Evolutionary conservation across 192 early-diverging fungal species (phyloP).

Genomic region (Kappamyces sp.): DNA sequence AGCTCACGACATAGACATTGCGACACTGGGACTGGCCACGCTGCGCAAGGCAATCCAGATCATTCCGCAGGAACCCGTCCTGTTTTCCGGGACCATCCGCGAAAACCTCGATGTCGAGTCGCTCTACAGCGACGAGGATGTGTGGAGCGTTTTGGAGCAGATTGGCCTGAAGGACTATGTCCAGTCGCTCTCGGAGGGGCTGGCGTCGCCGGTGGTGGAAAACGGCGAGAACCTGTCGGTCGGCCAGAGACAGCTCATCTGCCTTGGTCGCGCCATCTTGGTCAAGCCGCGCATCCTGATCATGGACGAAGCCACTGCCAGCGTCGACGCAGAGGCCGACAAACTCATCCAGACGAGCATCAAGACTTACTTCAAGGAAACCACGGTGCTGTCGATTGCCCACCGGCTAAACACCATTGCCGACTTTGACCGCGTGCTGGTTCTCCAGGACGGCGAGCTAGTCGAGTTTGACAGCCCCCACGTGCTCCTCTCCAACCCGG

Average conservation of each 20-base stretch:
- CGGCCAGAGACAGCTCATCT: conserved; percentile 59
- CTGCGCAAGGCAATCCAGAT: conserved; percentile 38
- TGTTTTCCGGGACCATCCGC: conserved; percentile 48
- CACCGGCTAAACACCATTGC: conserved; percentile 69
- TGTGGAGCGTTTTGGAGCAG: conserved; percentile 61
- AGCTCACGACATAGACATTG: conserved; percentile 23
- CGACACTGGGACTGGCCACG: conserved; percentile 32
- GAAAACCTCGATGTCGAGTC: conserved; percentile 63
- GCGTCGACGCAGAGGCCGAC: conserved; percentile 67
- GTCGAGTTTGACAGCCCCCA: conserved; percentile 51
- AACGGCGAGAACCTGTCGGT: conserved; percentile 72
- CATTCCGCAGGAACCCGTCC: conserved; percentile 54
- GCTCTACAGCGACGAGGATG: conserved; percentile 53
- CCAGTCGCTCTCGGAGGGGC: conserved; percentile 43
- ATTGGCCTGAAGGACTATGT: conserved; percentile 69
- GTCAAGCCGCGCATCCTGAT: conserved; percentile 39
- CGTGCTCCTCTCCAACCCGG: conserved; percentile 39
- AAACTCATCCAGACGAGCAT: conserved; percentile 52
- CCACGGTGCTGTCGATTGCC: conserved; percentile 68
- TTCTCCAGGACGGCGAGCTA: conserved; percentile 40
- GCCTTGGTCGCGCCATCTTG: conserved; percentile 49
- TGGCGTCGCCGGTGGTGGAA: conserved; percentile 60
- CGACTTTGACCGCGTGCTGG: conserved; percentile 50
- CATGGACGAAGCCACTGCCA: conserved; percentile 44
- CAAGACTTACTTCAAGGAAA: conserved; percentile 26